Evolutionary conservation across 768 basidiomycete species (phyloP).

Genomic region (Boletellus ananas): DNA sequence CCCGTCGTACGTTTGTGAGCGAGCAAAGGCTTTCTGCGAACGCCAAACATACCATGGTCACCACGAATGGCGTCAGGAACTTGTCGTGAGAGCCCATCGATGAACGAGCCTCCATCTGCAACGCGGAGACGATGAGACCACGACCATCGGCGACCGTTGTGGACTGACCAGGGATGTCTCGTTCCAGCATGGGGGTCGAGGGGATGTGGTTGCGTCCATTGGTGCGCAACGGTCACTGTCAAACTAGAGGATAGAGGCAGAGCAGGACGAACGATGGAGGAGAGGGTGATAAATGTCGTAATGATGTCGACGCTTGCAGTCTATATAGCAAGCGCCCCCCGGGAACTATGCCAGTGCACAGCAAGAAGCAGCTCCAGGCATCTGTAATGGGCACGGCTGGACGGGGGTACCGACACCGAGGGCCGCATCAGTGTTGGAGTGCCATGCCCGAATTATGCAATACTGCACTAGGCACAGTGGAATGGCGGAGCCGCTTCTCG

Average conservation of each 20-base stretch:
- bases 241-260: neutral
- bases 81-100: neutral
- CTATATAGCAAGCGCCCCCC: constrained; percentile 17
- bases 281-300: constrained; percentile 4
- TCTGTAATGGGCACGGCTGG: constrained; percentile 2
- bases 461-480: neutral
- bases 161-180: constrained; percentile 9
- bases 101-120: constrained; percentile 7
- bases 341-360: constrained; percentile 17
- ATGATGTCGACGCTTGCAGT: constrained; percentile 1
- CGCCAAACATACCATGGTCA: neutral
- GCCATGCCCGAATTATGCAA: neutral
- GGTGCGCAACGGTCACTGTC: neutral
- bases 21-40: neutral
- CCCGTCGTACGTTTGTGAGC: neutral
- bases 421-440: neutral
- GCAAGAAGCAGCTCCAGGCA: constrained; percentile 4
- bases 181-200: neutral
- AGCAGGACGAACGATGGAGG: neutral
- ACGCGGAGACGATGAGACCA: neutral
- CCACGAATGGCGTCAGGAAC: constrained; percentile 3
- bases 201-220: constrained; percentile 11
- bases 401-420: neutral
- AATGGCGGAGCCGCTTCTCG: neutral
- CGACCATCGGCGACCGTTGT: neutral